Percentiles rank a stretch among this genome's conserved stretches.
Conservation (phyloP, 768 basidiomycete genomes). For the Strobilomyces echinocephalus region DNA sequence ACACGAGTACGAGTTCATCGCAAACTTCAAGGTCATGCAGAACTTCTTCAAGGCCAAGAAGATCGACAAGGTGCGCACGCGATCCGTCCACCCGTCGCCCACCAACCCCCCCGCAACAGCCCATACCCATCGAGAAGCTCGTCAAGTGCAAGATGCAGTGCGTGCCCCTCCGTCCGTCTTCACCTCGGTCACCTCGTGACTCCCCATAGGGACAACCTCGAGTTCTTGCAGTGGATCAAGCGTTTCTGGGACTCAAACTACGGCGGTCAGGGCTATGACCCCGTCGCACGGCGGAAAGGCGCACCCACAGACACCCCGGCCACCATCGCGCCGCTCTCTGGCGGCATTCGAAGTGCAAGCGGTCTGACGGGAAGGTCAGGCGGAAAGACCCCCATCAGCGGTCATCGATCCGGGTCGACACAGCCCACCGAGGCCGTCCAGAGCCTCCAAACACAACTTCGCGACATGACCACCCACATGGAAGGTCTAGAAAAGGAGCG, state of each 20-base stretch:
- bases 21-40: slow-evolving; percentile 95
- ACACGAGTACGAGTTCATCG: slow-evolving; percentile 93
- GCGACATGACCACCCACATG: slow-evolving; percentile 75
- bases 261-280: slow-evolving; percentile 82
- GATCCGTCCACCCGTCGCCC: slow-evolving; percentile 17
- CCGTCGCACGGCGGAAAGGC: slow-evolving; percentile 76
- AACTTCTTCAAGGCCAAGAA: slow-evolving; percentile 87
- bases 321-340: slow-evolving; percentile 64
- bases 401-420: slow-evolving; percentile 62
- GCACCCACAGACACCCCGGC: slow-evolving; percentile 72
- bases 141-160: slow-evolving; percentile 99
- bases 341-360: slow-evolving; percentile 37
- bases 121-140: slow-evolving; percentile 91
- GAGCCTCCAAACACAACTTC: slow-evolving; percentile 68
- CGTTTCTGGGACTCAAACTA: slow-evolving; percentile 94
- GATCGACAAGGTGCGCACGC: slow-evolving; percentile 88
- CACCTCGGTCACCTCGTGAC: slow-evolving; percentile 13
- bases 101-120: slow-evolving; percentile 46
- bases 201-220: slow-evolving; percentile 80
- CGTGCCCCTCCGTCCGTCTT: slow-evolving; percentile 31
- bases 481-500: slow-evolving; percentile 95
- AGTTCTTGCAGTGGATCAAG: slow-evolving; percentile 97
- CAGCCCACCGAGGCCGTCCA: slow-evolving; percentile 64
- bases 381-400: slow-evolving; percentile 68
- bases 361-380: slow-evolving; percentile 48